phyloP scores from a whole-genome alignment of 1,284 basidiomycete species.

The Tilletia walkeri region DNA sequence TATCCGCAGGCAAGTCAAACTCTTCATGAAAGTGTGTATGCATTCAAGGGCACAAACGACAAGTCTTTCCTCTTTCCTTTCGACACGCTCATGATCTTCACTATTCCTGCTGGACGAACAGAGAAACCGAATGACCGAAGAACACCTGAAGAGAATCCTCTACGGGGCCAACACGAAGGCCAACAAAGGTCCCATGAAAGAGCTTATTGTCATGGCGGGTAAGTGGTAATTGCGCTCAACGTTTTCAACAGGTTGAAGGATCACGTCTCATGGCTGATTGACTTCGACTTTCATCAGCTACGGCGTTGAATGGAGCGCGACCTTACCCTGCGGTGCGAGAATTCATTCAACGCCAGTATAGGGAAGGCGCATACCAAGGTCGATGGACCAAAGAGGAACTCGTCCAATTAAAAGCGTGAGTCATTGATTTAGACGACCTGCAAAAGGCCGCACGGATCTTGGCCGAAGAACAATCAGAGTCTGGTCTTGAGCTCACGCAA shows the following conservation, averaged over 20 bases:
- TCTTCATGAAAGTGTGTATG: neutral
- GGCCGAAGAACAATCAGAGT: neutral
- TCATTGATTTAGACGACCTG: neutral
- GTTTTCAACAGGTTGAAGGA: neutral
- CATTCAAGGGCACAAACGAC: neutral
- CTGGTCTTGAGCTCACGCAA: no score
- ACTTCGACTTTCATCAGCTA: slow-evolving; percentile 2
- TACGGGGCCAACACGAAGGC: neutral
- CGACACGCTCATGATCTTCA: neutral
- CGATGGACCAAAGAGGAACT: neutral
- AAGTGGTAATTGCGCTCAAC: neutral
- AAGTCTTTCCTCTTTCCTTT: neutral
- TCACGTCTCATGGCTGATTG: neutral
- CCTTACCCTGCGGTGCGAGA: neutral
- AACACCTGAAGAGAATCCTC: neutral
- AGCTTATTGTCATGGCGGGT: neutral
- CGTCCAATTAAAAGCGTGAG: neutral
- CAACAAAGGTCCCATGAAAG: neutral
- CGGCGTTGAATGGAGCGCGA: slow-evolving; percentile 5
- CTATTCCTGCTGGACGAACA: neutral
- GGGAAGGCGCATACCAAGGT: neutral
- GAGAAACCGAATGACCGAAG: neutral
- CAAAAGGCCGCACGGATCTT: neutral
- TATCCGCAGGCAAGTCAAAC: neutral
- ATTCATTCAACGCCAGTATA: neutral